Evolutionary conservation across 345 rosid genomes (phyloP).

Genomic region (Leavenworthia alabamica): DNA sequence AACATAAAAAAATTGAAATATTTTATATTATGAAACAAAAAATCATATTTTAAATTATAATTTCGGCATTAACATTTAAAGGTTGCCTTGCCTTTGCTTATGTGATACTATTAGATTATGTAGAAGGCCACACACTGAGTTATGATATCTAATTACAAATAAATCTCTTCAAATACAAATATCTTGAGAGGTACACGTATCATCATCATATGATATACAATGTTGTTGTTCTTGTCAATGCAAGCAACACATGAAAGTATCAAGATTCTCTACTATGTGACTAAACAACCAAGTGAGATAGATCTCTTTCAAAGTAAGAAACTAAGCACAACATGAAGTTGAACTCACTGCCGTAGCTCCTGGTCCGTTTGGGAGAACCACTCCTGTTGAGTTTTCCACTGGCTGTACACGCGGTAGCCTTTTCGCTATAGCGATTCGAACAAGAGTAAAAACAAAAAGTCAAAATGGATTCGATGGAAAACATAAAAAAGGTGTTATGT

Average conservation of each 20-base stretch:
- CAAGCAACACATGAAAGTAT: conserved; percentile 18
- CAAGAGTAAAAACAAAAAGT: no score
- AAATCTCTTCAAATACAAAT: conserved; percentile 14
- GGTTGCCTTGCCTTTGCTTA: no score
- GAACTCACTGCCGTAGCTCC: conserved; percentile 31
- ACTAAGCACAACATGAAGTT: conserved; percentile 48
- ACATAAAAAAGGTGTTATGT: neutral
- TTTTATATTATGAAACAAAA: no score
- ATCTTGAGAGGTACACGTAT: conserved; percentile 11
- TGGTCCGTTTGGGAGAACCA: conserved; percentile 42
- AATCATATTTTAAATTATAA: no score
- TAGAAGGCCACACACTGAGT: neutral
- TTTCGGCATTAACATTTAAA: no score
- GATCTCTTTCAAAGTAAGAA: no score
- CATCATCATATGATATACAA: conserved; percentile 19
- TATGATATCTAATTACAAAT: conserved; percentile 18
- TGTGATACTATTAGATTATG: no score
- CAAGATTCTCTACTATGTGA: conserved; percentile 23
- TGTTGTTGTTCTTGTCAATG: conserved; percentile 21
- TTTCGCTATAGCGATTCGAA: conserved; percentile 34
- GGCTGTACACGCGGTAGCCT: conserved; percentile 61
- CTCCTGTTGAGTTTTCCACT: conserved; percentile 47
- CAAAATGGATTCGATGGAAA: neutral
- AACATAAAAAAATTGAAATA: no score
- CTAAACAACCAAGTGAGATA: conserved; percentile 17